A percentile compares a stretch with the other conserved stretches of the same genome.
Evolutionary conservation across 1,284 basidiomycete species (phyloP).

Genomic region (Taiwanofungus camphoratus): DNA sequence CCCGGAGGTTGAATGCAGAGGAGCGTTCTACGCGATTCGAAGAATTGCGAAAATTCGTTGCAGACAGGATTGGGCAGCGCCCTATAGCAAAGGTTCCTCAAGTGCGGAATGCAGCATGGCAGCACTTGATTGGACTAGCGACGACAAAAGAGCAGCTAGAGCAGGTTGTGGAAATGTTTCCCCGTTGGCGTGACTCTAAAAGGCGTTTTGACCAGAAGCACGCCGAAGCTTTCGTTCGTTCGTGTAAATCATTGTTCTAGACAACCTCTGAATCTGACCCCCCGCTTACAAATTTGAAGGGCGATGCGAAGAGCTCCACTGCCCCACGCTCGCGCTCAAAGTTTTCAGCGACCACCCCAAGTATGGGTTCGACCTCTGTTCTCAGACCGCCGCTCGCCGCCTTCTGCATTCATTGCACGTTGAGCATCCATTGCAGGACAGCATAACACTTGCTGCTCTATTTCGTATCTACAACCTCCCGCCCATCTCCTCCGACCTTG

Average conservation of each 20-base stretch:
- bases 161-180: slow-evolving; percentile 38
- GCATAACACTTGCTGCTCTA: slow-evolving; percentile 43
- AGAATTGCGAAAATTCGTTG: slow-evolving; percentile 20
- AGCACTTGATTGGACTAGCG: slow-evolving; percentile 45
- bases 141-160: slow-evolving; percentile 40
- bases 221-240: slow-evolving; percentile 44
- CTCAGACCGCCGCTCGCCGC: slow-evolving; percentile 43
- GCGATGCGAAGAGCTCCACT: slow-evolving; percentile 51
- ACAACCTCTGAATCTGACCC: neutral
- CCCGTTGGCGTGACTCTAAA: slow-evolving; percentile 40
- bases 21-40: slow-evolving; percentile 25
- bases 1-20: slow-evolving; percentile 11
- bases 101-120: slow-evolving; percentile 34
- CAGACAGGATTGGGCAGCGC: slow-evolving; percentile 20
- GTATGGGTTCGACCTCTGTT: slow-evolving; percentile 50
- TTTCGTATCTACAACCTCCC: slow-evolving; percentile 49
- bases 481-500: slow-evolving; percentile 46
- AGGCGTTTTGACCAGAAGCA: slow-evolving; percentile 34
- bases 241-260: slow-evolving; percentile 23
- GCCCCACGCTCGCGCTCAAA: slow-evolving; percentile 48
- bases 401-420: slow-evolving; percentile 40
- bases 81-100: slow-evolving; percentile 16
- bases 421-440: slow-evolving; percentile 39
- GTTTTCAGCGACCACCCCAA: slow-evolving; percentile 58
- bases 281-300: slow-evolving; percentile 34